Evolutionary conservation across 257 asterid genomes (phyloP).

Genomic region (Schizonepeta tenuifolia): DNA sequence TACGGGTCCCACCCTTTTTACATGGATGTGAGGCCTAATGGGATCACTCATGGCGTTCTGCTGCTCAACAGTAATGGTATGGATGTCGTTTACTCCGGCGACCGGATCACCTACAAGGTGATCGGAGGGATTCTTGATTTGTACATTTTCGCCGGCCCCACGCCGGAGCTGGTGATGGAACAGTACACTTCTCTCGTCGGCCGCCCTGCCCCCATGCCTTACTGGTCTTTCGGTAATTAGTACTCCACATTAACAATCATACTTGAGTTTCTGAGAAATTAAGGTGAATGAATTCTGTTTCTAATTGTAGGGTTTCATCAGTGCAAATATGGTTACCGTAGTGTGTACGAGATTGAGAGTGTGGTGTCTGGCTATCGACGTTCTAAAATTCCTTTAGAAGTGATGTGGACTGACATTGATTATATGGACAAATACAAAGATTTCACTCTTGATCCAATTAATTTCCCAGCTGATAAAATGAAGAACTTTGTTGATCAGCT

Average conservation of each 20-base stretch:
- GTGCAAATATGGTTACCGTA: conserved; percentile 78
- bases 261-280: neutral
- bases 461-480: conserved; percentile 65
- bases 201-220: conserved; percentile 92
- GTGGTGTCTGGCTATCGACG: conserved; percentile 66
- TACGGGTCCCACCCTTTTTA: conserved; percentile 94
- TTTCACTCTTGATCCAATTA: conserved; percentile 84
- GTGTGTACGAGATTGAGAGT: conserved; percentile 61
- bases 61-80: conserved; percentile 84
- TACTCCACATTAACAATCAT: too few relatives aligned
- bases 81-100: conserved; percentile 74
- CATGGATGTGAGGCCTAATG: conserved; percentile 77
- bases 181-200: conserved; percentile 87
- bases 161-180: conserved; percentile 71
- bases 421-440: conserved; percentile 92
- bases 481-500: conserved; percentile 55
- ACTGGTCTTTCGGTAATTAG: conserved; percentile 87
- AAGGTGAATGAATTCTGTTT: neutral
- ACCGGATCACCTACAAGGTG: conserved; percentile 73
- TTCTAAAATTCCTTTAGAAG: conserved; percentile 82
- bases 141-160: conserved; percentile 81
- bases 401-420: conserved; percentile 95
- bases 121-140: conserved; percentile 85
- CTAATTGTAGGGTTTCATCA: conserved; percentile 75
- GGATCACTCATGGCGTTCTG: conserved; percentile 74